phyloP scores from a whole-genome alignment of 2,329 filamentous ascomycete genomes.

The Teratosphaeria epicoccoides region DNA sequence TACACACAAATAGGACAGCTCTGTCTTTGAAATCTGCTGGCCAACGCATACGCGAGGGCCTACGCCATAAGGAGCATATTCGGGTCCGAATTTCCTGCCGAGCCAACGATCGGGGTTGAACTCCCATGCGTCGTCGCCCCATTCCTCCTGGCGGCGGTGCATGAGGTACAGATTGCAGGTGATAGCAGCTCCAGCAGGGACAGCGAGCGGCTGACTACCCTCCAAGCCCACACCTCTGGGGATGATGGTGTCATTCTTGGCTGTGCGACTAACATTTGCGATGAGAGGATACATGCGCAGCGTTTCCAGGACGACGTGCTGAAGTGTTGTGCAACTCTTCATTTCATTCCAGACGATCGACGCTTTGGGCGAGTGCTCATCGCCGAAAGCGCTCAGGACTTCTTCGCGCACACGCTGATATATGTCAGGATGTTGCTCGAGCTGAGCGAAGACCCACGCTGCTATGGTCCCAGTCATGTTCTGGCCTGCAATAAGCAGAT shows the following conservation, averaged over 20 bases:
- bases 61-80: conserved; percentile 14
- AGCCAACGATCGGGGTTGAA: conserved; percentile 30
- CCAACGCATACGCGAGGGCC: conserved; percentile 15
- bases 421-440: conserved; percentile 17
- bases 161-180: conserved; percentile 37
- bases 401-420: conserved; percentile 17
- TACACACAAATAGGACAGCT: conserved; percentile 11
- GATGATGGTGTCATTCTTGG: conserved; percentile 35
- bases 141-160: conserved; percentile 38
- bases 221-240: conserved; percentile 35
- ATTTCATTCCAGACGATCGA: conserved; percentile 14
- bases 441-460: conserved; percentile 25
- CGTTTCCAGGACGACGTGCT: conserved; percentile 27
- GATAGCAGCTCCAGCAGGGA: conserved; percentile 30
- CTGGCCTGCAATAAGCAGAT: conserved; percentile 42
- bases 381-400: conserved; percentile 14
- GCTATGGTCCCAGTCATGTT: conserved; percentile 47
- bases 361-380: conserved; percentile 30
- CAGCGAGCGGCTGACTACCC: conserved; percentile 32
- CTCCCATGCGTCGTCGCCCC: conserved; percentile 37
- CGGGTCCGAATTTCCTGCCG: conserved; percentile 11
- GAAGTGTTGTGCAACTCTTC: conserved; percentile 31
- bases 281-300: conserved; percentile 37
- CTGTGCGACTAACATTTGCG: conserved; percentile 35
- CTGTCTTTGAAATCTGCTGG: conserved; percentile 10